Percentiles rank a stretch among this genome's conserved stretches.
Evolutionary conservation across 1,284 basidiomycete species (phyloP).

Genomic region (Leccinum griseonigrum): DNA sequence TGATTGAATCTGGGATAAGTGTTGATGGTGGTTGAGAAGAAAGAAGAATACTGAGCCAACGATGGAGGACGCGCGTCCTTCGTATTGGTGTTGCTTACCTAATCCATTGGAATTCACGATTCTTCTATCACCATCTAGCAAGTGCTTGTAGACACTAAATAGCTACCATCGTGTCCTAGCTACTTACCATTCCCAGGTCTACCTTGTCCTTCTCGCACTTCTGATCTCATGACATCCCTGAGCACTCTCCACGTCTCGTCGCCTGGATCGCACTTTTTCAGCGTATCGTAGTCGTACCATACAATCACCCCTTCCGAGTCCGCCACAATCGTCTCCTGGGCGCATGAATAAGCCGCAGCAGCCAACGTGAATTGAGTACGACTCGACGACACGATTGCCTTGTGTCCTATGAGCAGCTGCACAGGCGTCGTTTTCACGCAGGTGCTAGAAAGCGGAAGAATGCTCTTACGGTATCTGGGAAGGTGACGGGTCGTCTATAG

Average conservation of each 20-base stretch:
- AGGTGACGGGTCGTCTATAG: conserved; percentile 66
- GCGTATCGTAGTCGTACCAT: conserved; percentile 72
- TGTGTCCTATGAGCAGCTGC: conserved; percentile 64
- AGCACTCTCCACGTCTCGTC: conserved; percentile 36
- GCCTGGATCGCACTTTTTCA: conserved; percentile 63
- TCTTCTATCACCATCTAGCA: conserved; percentile 13
- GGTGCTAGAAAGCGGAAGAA: conserved; percentile 1
- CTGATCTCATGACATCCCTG: conserved; percentile 20
- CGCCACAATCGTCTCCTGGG: conserved; percentile 59
- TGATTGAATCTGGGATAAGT: conserved; percentile 7
- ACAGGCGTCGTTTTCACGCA: not conserved
- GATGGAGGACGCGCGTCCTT: conserved; percentile 45
- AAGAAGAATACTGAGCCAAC: conserved; percentile 9
- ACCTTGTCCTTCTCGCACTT: conserved; percentile 16
- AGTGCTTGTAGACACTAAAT: not conserved
- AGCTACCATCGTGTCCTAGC: not conserved
- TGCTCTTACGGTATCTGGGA: conserved; percentile 62
- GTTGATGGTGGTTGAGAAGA: conserved; percentile 20
- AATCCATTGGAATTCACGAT: conserved; percentile 15
- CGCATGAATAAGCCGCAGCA: conserved; percentile 59
- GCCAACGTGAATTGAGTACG: conserved; percentile 47
- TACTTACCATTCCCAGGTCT: conserved; percentile 2
- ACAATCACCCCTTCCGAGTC: conserved; percentile 62
- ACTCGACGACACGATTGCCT: conserved; percentile 31
- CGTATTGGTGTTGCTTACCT: conserved; percentile 9